These are phyloP conservation scores for Aristolochia californica DNA, from an alignment of 164 flowering plant species.

Conservation along the genomic window DNA sequence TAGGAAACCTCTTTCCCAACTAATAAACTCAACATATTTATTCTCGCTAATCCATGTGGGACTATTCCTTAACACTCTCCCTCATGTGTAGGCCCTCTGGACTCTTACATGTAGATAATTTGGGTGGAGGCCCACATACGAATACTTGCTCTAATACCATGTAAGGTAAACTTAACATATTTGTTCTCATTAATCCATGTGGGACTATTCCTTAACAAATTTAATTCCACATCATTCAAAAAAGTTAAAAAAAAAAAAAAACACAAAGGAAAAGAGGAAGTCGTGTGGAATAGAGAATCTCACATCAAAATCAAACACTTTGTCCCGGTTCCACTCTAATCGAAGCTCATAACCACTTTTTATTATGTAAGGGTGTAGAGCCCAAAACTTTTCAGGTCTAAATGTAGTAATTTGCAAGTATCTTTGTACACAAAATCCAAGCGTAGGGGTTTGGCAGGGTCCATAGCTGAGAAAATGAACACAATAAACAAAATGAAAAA, in stretches of 20 bases:
- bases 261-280: neutral
- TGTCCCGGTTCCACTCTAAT: constrained; percentile 78
- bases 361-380: constrained; percentile 49
- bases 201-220: too few species aligned
- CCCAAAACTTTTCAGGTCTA: constrained; percentile 90
- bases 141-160: too few species aligned
- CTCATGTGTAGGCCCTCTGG: too few species aligned
- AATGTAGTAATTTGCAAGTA: constrained; percentile 78
- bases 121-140: too few species aligned
- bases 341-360: constrained; percentile 69
- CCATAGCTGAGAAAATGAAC: constrained; percentile 68
- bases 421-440: constrained; percentile 94
- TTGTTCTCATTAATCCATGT: too few species aligned
- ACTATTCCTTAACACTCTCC: too few species aligned
- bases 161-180: too few species aligned
- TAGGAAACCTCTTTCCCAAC: too few species aligned
- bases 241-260: neutral
- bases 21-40: too few species aligned
- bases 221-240: too few species aligned
- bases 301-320: constrained; percentile 75
- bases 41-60: too few species aligned
- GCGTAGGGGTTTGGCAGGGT: constrained; percentile 98
- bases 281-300: constrained; percentile 16
- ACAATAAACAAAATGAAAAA: neutral
- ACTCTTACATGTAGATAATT: too few species aligned